These are phyloP conservation scores for Ashbya aceris DNA, from an alignment of 1,139 yeast species.

Conservation along the genomic window DNA sequence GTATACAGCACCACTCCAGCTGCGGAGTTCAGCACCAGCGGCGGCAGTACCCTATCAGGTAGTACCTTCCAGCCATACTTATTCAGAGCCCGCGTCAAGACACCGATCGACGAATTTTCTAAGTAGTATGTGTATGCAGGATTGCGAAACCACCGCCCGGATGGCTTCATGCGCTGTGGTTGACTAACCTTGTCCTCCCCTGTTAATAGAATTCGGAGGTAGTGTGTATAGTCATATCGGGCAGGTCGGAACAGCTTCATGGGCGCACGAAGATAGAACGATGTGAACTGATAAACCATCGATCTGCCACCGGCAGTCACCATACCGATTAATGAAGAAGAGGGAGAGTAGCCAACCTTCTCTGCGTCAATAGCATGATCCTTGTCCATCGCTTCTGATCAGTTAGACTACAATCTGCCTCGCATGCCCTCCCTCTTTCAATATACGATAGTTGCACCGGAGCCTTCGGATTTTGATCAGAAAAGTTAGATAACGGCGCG, in stretches of 20 bases:
- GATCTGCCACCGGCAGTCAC: slow-evolving; percentile 83
- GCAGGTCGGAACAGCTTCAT: slow-evolving; percentile 86
- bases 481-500: too few relatives aligned
- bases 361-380: not conserved
- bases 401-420: not conserved
- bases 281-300: slow-evolving; percentile 64
- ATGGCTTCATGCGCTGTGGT: slow-evolving; percentile 11
- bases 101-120: slow-evolving; percentile 68
- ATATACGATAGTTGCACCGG: not conserved
- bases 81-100: slow-evolving; percentile 59
- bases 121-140: slow-evolving; percentile 15
- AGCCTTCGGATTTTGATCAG: too few relatives aligned
- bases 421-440: too few relatives aligned
- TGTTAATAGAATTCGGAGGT: slow-evolving; percentile 43
- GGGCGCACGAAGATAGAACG: slow-evolving; percentile 72
- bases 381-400: not conserved
- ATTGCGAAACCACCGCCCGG: slow-evolving; percentile 45
- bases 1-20: slow-evolving; percentile 82
- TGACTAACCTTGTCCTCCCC: slow-evolving; percentile 34
- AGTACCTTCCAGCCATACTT: slow-evolving; percentile 82
- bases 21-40: slow-evolving; percentile 75
- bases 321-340: slow-evolving; percentile 40
- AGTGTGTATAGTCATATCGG: slow-evolving; percentile 73
- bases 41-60: slow-evolving; percentile 80
- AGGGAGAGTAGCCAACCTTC: not conserved